Evolutionary conservation across 371 early-diverging fungal species (phyloP).

Genomic region (Dinochytrium kinnereticum): DNA sequence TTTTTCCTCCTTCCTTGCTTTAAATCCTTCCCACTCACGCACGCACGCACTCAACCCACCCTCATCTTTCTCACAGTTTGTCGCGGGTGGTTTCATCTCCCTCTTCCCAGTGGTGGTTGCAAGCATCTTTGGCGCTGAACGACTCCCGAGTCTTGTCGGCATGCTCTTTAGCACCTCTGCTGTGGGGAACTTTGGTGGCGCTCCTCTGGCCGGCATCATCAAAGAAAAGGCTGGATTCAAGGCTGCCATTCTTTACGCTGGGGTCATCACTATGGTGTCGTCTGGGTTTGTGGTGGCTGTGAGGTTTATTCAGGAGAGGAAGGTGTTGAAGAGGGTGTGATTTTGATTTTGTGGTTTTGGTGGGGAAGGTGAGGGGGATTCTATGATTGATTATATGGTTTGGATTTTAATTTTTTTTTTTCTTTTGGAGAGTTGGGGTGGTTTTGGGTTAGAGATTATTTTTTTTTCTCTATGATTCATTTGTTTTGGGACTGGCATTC

Average conservation of each 20-base stretch:
- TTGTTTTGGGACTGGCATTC: too few species aligned
- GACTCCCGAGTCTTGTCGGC: conserved; percentile 26
- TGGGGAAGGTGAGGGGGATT: too few species aligned
- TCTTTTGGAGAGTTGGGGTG: too few species aligned
- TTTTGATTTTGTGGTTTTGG: not conserved
- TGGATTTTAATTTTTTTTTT: too few species aligned
- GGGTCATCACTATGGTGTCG: conserved; percentile 20
- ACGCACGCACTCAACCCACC: too few species aligned
- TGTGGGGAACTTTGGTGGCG: conserved; percentile 25
- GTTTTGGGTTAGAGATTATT: too few species aligned
- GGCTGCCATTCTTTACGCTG: conserved; percentile 31
- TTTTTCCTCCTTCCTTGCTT: not conserved
- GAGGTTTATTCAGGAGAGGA: conserved; percentile 21
- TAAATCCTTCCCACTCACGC: not conserved
- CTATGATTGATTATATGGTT: not conserved
- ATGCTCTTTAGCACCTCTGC: conserved; percentile 25
- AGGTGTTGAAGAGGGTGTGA: conserved; percentile 8
- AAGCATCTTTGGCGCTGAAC: conserved; percentile 23
- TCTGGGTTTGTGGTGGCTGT: conserved; percentile 17
- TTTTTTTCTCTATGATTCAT: too few species aligned
- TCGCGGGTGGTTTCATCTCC: conserved; percentile 35
- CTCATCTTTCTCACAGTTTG: conserved; percentile 13
- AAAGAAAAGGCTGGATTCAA: conserved; percentile 18
- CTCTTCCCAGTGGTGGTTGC: conserved; percentile 35
- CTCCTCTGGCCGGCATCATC: conserved; percentile 28